Conservation (phyloP, 2,329 filamentous ascomycete species). For the Nemania abortiva region DNA sequence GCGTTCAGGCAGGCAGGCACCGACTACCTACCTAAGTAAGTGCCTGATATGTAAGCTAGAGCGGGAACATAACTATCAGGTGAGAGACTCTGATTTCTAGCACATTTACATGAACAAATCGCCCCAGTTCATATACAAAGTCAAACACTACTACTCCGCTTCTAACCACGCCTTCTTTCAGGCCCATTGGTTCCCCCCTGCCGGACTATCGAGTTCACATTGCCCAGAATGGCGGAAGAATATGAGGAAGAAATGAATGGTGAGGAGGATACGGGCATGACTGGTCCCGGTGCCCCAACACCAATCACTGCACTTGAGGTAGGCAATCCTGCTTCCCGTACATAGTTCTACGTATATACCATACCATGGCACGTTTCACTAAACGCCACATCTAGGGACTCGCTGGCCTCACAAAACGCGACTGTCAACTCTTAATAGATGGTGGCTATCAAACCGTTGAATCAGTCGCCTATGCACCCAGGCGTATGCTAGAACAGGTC, state of each 20-base stretch:
- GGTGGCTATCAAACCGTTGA: constrained; percentile 96
- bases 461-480: constrained; percentile 91
- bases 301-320: constrained; percentile 89
- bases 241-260: constrained; percentile 74
- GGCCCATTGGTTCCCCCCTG: neutral
- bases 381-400: constrained; percentile 72
- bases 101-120: neutral
- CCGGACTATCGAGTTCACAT: neutral
- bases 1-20: constrained; percentile 32
- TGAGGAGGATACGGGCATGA: constrained; percentile 81
- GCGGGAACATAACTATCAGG: neutral
- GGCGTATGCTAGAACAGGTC: constrained; percentile 87
- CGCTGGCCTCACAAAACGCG: constrained; percentile 89
- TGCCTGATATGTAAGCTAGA: neutral
- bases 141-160: neutral
- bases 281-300: constrained; percentile 92
- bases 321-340: constrained; percentile 48
- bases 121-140: neutral
- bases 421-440: constrained; percentile 92
- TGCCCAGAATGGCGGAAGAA: constrained; percentile 63
- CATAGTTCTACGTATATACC: neutral
- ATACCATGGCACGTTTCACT: neutral
- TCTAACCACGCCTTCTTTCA: neutral
- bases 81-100: neutral
- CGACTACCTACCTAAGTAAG: neutral